Conservation (phyloP, 805 yeast genomes). For the Tetrapisispora arboricola region DNA sequence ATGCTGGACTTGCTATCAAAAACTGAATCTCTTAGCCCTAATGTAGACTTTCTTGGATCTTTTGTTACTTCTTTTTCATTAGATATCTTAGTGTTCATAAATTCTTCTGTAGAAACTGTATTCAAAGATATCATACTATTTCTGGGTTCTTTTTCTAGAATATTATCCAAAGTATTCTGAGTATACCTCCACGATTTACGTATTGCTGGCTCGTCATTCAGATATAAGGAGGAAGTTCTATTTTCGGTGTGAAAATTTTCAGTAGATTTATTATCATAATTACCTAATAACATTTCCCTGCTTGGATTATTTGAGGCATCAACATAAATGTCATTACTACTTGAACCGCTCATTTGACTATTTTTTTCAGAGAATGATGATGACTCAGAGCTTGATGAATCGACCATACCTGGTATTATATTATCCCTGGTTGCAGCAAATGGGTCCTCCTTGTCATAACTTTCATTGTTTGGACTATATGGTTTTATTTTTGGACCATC, state of each 20-base stretch:
- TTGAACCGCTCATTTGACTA: not conserved
- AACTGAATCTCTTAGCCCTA: conserved; percentile 34
- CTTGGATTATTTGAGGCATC: conserved; percentile 34
- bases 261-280: conserved; percentile 5
- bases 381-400: conserved; percentile 46
- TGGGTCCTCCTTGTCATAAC: conserved; percentile 21
- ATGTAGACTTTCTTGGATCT: conserved; percentile 34
- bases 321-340: conserved; percentile 22
- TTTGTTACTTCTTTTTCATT: conserved; percentile 42
- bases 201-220: conserved; percentile 27
- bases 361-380: conserved; percentile 27
- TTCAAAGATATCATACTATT: conserved; percentile 64
- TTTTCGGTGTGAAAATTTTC: conserved; percentile 20
- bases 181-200: conserved; percentile 52
- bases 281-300: conserved; percentile 30
- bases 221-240: conserved; percentile 26
- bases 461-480: not conserved
- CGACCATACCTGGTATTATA: conserved; percentile 39
- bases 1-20: conserved; percentile 16
- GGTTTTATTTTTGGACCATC: conserved; percentile 17
- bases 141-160: conserved; percentile 25
- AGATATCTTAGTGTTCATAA: conserved; percentile 67
- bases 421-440: conserved; percentile 23
- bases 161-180: conserved; percentile 3
- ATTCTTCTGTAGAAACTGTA: conserved; percentile 77